Percentiles rank a stretch among this genome's conserved stretches.
Conservation (phyloP, 2,329 filamentous ascomycete species). For the Emmonsiellopsis sp. region DNA sequence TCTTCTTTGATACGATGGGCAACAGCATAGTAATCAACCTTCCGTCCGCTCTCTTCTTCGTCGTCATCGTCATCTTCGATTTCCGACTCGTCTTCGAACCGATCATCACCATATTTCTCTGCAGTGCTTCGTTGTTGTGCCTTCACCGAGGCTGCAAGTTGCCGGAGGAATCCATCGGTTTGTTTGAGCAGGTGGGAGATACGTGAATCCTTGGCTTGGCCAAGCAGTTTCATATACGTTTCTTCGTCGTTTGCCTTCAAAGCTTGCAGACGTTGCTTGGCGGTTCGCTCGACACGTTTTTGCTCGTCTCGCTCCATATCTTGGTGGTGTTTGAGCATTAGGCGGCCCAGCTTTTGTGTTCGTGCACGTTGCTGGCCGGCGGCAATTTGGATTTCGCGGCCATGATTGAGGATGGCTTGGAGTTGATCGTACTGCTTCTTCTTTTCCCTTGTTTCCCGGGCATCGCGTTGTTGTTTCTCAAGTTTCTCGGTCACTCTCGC, state of each 20-base stretch:
- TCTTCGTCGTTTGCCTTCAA: slow-evolving; percentile 99
- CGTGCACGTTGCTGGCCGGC: slow-evolving; percentile 61
- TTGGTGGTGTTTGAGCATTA: slow-evolving; percentile 84
- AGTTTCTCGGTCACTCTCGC: slow-evolving; percentile 97
- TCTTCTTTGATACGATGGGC: slow-evolving; percentile 94
- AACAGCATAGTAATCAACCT: slow-evolving; percentile 98
- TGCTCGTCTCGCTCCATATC: slow-evolving; percentile 99
- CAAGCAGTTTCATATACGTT: slow-evolving; percentile 93
- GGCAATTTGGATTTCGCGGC: slow-evolving; percentile 63
- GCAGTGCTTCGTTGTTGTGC: slow-evolving; percentile 78
- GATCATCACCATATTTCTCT: slow-evolving; percentile 62
- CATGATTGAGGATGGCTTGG: slow-evolving; percentile 73
- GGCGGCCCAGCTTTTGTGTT: slow-evolving; percentile 73
- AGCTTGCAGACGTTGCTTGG: slow-evolving; percentile 98
- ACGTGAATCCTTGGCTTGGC: slow-evolving; percentile 98
- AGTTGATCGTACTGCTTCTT: slow-evolving; percentile 94
- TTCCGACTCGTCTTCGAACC: slow-evolving; percentile 52
- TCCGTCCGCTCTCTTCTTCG: slow-evolving; percentile 56
- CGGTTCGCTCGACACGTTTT: slow-evolving; percentile 93
- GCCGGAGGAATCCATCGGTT: slow-evolving; percentile 93
- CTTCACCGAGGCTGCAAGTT: slow-evolving; percentile 89
- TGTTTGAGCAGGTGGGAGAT: slow-evolving; percentile 95
- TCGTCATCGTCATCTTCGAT: slow-evolving; percentile 61
- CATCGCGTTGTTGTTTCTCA: slow-evolving; percentile 96
- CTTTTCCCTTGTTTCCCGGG: slow-evolving; percentile 91